These are phyloP conservation scores for Xylaria curta DNA, from an alignment of 495 filamentous ascomycete species.

Conservation along the genomic window DNA sequence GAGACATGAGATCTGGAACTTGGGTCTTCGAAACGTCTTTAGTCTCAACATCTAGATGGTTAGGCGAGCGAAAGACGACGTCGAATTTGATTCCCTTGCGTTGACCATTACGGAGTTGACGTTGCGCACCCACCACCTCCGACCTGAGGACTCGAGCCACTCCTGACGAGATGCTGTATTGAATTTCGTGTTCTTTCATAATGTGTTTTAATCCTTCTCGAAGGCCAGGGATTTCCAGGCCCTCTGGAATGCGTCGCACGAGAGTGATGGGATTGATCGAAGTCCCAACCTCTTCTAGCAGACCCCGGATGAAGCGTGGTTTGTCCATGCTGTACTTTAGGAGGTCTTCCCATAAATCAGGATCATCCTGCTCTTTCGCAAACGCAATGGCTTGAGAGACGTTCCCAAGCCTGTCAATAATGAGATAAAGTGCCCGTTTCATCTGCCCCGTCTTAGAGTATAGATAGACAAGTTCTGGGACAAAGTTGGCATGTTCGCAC, in stretches of 20 bases:
- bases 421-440: slow-evolving; percentile 86
- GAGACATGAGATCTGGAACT: slow-evolving; percentile 21
- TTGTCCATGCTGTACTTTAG: slow-evolving; percentile 97
- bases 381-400: slow-evolving; percentile 92
- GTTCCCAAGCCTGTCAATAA: slow-evolving; percentile 86
- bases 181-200: slow-evolving; percentile 92
- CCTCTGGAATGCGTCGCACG: slow-evolving; percentile 88
- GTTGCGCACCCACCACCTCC: slow-evolving; percentile 86
- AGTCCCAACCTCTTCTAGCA: slow-evolving; percentile 93
- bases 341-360: slow-evolving; percentile 92
- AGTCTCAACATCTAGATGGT: slow-evolving; percentile 48
- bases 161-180: slow-evolving; percentile 86
- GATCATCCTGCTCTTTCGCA: slow-evolving; percentile 88
- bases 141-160: slow-evolving; percentile 85
- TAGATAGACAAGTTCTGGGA: slow-evolving; percentile 89
- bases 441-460: slow-evolving; percentile 93
- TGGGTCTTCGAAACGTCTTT: slow-evolving; percentile 31
- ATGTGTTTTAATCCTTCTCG: slow-evolving; percentile 82
- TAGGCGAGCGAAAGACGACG: slow-evolving; percentile 56
- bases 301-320: slow-evolving; percentile 87
- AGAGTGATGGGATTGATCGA: slow-evolving; percentile 88
- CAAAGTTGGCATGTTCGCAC: slow-evolving; percentile 79
- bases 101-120: slow-evolving; percentile 74
- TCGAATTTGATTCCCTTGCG: slow-evolving; percentile 88
- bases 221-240: slow-evolving; percentile 87